Percentiles rank a stretch among this genome's conserved stretches.
Evolutionary conservation across 2,329 filamentous ascomycete species (phyloP).

Genomic region (Sclerotinia trifoliorum): DNA sequence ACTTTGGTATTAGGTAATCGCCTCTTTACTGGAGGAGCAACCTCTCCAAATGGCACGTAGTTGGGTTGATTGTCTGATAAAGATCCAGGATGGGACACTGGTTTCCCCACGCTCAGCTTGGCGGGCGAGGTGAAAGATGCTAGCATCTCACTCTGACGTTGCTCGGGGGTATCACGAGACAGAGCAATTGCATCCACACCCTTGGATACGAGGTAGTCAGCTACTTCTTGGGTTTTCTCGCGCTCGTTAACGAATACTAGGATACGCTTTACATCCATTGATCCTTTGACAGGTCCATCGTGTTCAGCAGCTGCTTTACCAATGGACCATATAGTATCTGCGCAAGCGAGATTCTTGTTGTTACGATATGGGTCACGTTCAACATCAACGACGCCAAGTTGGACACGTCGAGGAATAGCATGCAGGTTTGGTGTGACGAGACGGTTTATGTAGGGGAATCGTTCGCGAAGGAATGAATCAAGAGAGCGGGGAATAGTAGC

Average conservation of each 20-base stretch:
- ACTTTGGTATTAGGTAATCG: constrained; percentile 76
- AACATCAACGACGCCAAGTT: constrained; percentile 89
- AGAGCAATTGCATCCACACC: constrained; percentile 86
- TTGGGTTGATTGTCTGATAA: constrained; percentile 43
- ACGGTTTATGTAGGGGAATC: constrained; percentile 79
- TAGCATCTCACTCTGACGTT: constrained; percentile 74
- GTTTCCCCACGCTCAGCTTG: constrained; percentile 5
- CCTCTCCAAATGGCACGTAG: constrained; percentile 36
- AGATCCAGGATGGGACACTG: constrained; percentile 41
- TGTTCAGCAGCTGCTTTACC: constrained; percentile 68
- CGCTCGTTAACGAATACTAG: constrained; percentile 97
- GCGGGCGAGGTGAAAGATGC: constrained; percentile 61
- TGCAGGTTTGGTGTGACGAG: constrained; percentile 95
- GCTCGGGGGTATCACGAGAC: constrained; percentile 77
- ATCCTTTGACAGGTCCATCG: constrained; percentile 54
- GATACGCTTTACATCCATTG: constrained; percentile 74
- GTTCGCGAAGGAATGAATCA: constrained; percentile 77
- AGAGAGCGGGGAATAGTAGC: constrained; percentile 91
- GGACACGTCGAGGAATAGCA: constrained; percentile 90
- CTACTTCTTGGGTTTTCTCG: constrained; percentile 79
- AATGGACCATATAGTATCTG: constrained; percentile 91
- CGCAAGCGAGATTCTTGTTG: constrained; percentile 90
- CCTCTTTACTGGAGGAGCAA: constrained; percentile 33
- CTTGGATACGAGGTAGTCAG: constrained; percentile 75
- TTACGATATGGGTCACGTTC: constrained; percentile 90